phyloP scores from a whole-genome alignment of 1,284 basidiomycete species.

The Malassezia caprae region DNA sequence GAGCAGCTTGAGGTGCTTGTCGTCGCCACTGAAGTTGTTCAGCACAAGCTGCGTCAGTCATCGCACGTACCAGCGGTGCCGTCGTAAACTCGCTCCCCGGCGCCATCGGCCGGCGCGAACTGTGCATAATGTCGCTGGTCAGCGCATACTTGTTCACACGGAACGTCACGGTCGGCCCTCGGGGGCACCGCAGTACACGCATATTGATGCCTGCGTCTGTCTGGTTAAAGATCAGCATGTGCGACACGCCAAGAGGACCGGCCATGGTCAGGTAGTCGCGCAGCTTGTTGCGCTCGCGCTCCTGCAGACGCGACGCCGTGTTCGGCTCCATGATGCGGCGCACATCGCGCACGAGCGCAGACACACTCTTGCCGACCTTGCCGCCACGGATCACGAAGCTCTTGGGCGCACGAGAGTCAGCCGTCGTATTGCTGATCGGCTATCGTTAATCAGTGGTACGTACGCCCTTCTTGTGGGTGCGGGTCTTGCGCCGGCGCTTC shows the following conservation, averaged over 20 bases:
- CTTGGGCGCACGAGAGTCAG: conserved; percentile 50
- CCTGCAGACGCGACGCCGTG: conserved; percentile 83
- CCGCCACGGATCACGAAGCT: conserved; percentile 85
- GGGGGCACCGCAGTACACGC: conserved; percentile 75
- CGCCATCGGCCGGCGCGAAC: conserved; percentile 61
- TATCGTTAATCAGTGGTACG: not conserved
- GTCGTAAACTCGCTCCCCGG: conserved; percentile 69
- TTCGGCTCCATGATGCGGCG: conserved; percentile 96
- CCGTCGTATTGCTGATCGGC: conserved; percentile 27
- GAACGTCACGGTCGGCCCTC: conserved; percentile 89
- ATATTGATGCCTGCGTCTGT: conserved; percentile 60
- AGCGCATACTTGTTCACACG: conserved; percentile 83
- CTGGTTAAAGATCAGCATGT: conserved; percentile 70
- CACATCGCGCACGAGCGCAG: conserved; percentile 80
- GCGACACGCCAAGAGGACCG: conserved; percentile 80
- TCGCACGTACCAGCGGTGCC: conserved; percentile 64
- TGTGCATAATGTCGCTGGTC: conserved; percentile 66
- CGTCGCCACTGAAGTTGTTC: conserved; percentile 61
- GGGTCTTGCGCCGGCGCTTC: conserved; percentile 34
- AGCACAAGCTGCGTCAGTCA: conserved; percentile 56
- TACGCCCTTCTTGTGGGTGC: conserved; percentile 41
- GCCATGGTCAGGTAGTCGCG: conserved; percentile 91
- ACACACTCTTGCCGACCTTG: conserved; percentile 73
- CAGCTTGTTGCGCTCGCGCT: conserved; percentile 80
- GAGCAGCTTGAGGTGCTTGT: conserved; percentile 56